These are phyloP conservation scores for Pythium aristosporum DNA, from an alignment of 352 stramenopile species.

Conservation along the genomic window DNA sequence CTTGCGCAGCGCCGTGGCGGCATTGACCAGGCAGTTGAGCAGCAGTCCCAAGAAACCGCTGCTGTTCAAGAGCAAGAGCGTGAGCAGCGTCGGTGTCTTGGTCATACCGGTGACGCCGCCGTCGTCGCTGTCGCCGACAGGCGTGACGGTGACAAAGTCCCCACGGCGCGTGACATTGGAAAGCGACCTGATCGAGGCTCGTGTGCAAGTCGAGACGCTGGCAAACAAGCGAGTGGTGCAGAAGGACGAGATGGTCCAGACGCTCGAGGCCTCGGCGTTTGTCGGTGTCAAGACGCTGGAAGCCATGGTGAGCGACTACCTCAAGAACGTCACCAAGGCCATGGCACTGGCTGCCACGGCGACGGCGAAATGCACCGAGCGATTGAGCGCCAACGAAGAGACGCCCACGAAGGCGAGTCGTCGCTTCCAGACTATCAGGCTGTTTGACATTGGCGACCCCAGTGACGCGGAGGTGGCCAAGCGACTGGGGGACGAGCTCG, in stretches of 20 bases:
- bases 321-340: slow-evolving; percentile 35
- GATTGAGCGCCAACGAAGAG: neutral
- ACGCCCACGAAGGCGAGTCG: neutral
- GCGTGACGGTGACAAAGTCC: neutral
- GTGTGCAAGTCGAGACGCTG: slow-evolving; percentile 22
- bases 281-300: slow-evolving; percentile 60
- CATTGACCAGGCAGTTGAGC: slow-evolving; percentile 22
- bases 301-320: slow-evolving; percentile 49
- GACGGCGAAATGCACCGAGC: slow-evolving; percentile 1
- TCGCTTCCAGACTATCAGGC: neutral
- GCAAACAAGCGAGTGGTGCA: slow-evolving; percentile 36
- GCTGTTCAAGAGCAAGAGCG: slow-evolving; percentile 19
- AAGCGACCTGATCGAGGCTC: slow-evolving; percentile 29
- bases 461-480: slow-evolving; percentile 2
- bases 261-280: slow-evolving; percentile 37
- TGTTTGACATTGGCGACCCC: slow-evolving; percentile 10
- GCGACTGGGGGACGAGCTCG: slow-evolving; percentile 4
- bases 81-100: neutral
- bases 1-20: slow-evolving; percentile 27
- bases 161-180: slow-evolving; percentile 8
- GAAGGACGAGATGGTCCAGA: slow-evolving; percentile 32
- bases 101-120: neutral
- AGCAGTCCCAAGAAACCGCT: slow-evolving; percentile 21
- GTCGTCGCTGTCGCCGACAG: neutral
- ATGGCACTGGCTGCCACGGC: slow-evolving; percentile 6